Percentiles rank a stretch among this genome's conserved stretches.
Conservation (phyloP, 2,329 filamentous ascomycete species). For the Alternaria gaisen region DNA sequence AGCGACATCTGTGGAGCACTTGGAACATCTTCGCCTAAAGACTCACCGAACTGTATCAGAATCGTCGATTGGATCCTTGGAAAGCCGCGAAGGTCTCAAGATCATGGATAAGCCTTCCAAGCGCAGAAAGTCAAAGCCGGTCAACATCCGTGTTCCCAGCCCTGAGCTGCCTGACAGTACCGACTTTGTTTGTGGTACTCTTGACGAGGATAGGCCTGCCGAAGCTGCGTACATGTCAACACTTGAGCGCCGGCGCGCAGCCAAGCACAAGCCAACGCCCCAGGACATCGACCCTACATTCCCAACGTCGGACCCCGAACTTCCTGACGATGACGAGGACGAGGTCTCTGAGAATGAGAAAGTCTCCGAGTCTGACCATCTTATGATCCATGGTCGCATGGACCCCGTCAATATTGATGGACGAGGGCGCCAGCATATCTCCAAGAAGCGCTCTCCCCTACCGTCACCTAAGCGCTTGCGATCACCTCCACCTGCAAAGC, state of each 20-base stretch:
- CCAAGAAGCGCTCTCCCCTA: conserved; percentile 56
- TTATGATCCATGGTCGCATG: conserved; percentile 76
- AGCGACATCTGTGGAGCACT: conserved; percentile 60
- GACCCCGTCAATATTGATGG: conserved; percentile 68
- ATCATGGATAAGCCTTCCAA: conserved; percentile 45
- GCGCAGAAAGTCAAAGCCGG: conserved; percentile 58
- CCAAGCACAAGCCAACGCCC: conserved; percentile 84
- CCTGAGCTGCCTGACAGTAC: conserved; percentile 95
- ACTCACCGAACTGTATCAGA: conserved; percentile 60
- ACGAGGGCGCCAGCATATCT: conserved; percentile 42
- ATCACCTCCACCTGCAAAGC: conserved; percentile 58
- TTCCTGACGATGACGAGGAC: conserved; percentile 72
- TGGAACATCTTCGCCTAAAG: conserved; percentile 59
- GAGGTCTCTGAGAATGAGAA: conserved; percentile 49
- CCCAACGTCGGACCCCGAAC: conserved; percentile 90
- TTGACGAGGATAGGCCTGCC: conserved; percentile 94
- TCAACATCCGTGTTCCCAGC: conserved; percentile 69
- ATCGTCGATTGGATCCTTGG: conserved; percentile 63
- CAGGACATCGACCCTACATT: conserved; percentile 95
- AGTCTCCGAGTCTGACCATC: conserved; percentile 66
- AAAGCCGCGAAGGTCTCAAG: conserved; percentile 47
- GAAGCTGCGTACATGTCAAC: conserved; percentile 92
- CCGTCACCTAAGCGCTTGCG: conserved; percentile 70
- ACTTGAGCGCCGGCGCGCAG: conserved; percentile 79
- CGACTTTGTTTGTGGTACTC: conserved; percentile 97